These are phyloP conservation scores for Nemania serpens DNA, from an alignment of 2,329 filamentous ascomycete genomes.

Conservation along the genomic window DNA sequence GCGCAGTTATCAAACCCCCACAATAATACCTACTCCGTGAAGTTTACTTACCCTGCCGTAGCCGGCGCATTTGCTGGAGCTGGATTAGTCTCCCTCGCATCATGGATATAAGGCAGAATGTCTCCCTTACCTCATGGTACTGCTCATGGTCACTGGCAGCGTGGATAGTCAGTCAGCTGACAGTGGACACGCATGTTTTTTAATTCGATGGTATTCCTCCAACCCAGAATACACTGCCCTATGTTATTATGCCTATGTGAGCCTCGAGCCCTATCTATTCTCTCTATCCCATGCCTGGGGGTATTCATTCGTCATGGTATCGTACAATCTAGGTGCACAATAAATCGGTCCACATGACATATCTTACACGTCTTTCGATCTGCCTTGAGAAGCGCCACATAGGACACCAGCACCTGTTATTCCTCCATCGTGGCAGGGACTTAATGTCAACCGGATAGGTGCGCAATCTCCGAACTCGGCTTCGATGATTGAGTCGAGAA, in stretches of 20 bases:
- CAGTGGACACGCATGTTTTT: background rate
- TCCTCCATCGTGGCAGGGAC: conserved; percentile 64
- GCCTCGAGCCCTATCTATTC: conserved; percentile 8
- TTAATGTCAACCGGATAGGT: conserved; percentile 53
- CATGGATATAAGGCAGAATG: background rate
- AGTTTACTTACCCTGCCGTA: too few relatives aligned
- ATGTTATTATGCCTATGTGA: background rate
- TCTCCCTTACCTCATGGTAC: too few relatives aligned
- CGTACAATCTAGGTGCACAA: conserved; percentile 16
- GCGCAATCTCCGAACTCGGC: conserved; percentile 45
- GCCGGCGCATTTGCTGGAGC: too few relatives aligned
- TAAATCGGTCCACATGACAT: conserved; percentile 11
- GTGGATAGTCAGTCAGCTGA: too few relatives aligned
- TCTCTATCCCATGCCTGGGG: conserved; percentile 18
- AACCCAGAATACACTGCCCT: background rate
- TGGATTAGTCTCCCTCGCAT: too few relatives aligned
- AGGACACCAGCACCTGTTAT: conserved; percentile 66
- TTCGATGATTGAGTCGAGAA: conserved; percentile 62
- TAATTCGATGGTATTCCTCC: background rate
- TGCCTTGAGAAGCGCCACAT: conserved; percentile 52
- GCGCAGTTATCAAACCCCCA: too few relatives aligned
- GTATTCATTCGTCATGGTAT: conserved; percentile 23
- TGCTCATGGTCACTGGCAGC: too few relatives aligned
- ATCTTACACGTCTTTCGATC: conserved; percentile 33
- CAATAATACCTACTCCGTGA: too few relatives aligned